Evolutionary conservation across 1,139 yeast species (phyloP).

Genomic region (Protomyces macrosporus): DNA sequence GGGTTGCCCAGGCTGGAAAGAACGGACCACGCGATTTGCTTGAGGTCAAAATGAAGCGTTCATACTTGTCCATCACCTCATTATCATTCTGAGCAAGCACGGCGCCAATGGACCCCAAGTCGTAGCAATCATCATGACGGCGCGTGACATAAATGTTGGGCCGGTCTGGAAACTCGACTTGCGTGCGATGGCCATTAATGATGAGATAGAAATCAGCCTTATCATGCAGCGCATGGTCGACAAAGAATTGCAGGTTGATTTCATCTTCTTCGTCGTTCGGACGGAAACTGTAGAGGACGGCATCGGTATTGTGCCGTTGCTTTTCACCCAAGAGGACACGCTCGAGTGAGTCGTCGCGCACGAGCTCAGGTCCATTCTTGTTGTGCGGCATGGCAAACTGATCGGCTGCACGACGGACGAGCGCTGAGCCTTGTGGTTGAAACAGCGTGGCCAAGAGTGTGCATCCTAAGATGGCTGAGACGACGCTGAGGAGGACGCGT

Average conservation of each 20-base stretch:
- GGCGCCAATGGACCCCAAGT: conserved; percentile 7
- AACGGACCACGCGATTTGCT: conserved; percentile 15
- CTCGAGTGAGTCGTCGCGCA: neutral
- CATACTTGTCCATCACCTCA: neutral
- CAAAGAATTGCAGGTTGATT: conserved; percentile 7
- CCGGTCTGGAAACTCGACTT: conserved; percentile 2
- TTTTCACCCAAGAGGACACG: neutral
- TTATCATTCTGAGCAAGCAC: neutral
- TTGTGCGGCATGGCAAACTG: neutral
- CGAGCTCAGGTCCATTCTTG: neutral
- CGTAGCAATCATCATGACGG: conserved; percentile 11
- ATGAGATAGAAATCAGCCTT: conserved; percentile 15
- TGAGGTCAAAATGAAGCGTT: conserved; percentile 16
- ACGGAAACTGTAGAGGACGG: neutral
- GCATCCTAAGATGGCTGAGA: neutral
- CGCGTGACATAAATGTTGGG: conserved; percentile 1
- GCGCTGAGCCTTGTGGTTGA: neutral
- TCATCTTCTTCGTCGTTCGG: too few relatives aligned
- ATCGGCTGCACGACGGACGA: neutral
- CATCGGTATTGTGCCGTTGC: neutral
- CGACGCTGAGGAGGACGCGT: too few relatives aligned
- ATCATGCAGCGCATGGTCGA: conserved; percentile 15
- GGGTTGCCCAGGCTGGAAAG: conserved; percentile 16
- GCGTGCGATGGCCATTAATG: conserved; percentile 4
- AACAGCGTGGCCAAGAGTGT: neutral